Conservation (phyloP, 306 rosid genomes). For the Senna siamea region DNA sequence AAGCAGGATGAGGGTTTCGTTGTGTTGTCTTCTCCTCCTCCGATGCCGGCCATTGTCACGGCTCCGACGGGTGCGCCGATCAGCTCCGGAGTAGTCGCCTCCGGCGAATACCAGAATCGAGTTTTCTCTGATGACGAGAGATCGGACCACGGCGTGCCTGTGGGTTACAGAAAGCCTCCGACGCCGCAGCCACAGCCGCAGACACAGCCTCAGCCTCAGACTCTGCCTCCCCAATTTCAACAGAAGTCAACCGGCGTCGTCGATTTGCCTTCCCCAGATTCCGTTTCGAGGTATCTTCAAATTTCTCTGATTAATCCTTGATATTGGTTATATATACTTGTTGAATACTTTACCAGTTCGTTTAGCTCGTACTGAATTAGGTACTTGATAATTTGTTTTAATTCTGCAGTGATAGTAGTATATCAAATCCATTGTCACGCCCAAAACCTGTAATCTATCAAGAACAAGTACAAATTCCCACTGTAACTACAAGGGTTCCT, state of each 20-base stretch:
- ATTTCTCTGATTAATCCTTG: neutral
- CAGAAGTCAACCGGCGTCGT: conserved; percentile 52
- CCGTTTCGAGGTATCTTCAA: conserved; percentile 66
- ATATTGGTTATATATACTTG: neutral
- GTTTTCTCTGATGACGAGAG: conserved; percentile 71
- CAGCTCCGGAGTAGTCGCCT: conserved; percentile 28
- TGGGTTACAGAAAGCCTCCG: conserved; percentile 47
- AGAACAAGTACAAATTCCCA: conserved; percentile 59
- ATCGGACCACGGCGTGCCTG: conserved; percentile 66
- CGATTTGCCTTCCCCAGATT: conserved; percentile 77
- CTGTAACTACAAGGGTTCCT: conserved; percentile 50
- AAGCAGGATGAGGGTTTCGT: conserved; percentile 60
- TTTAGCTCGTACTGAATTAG: conserved; percentile 32
- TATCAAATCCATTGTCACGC: conserved; percentile 59
- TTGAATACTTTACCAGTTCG: neutral
- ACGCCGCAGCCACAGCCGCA: conserved; percentile 41
- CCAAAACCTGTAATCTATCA: conserved; percentile 60
- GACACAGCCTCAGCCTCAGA: conserved; percentile 37
- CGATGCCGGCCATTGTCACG: conserved; percentile 43
- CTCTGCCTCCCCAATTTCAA: conserved; percentile 51
- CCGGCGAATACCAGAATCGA: conserved; percentile 50
- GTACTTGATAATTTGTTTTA: conserved; percentile 18
- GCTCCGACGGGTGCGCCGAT: conserved; percentile 40
- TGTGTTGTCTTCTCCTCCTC: conserved; percentile 60
- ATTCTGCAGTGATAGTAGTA: conserved; percentile 65